phyloP scores from a whole-genome alignment of 768 basidiomycete species.

The Auriscalpium microsporum region DNA sequence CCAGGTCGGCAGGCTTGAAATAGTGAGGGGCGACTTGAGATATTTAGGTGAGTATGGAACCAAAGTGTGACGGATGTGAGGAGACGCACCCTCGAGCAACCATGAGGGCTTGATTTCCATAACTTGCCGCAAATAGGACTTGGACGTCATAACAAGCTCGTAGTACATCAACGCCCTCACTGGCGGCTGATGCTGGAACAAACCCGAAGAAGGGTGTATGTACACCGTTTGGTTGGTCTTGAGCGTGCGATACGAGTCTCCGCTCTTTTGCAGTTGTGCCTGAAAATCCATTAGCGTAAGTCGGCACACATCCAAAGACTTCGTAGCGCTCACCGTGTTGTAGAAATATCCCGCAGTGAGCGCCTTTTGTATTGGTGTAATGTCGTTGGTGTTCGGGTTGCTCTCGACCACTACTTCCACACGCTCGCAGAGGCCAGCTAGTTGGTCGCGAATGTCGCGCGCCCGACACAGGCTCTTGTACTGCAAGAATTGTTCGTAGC shows the following conservation, averaged over 20 bases:
- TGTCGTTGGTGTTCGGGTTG: conserved; percentile 90
- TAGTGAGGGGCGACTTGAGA: conserved; percentile 86
- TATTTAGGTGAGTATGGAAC: conserved; percentile 6
- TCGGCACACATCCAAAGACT: background rate
- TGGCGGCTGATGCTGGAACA: conserved; percentile 95
- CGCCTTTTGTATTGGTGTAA: conserved; percentile 90
- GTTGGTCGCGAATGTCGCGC: conserved; percentile 92
- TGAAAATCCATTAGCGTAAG: conserved; percentile 21
- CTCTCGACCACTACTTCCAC: conserved; percentile 86
- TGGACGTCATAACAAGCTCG: conserved; percentile 94
- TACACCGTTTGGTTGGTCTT: conserved; percentile 96
- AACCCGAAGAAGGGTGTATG: conserved; percentile 90
- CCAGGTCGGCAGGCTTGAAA: conserved; percentile 80
- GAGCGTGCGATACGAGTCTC: conserved; percentile 93
- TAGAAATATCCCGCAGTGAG: conserved; percentile 94
- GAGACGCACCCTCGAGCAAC: conserved; percentile 73
- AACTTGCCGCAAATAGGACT: conserved; percentile 95
- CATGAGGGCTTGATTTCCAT: conserved; percentile 98
- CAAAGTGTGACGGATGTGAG: background rate
- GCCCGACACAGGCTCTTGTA: conserved; percentile 92
- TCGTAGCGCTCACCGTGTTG: conserved; percentile 51
- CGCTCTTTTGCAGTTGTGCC: conserved; percentile 91
- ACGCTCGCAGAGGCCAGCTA: conserved; percentile 91
- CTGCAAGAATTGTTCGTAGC: conserved; percentile 92
- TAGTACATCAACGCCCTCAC: conserved; percentile 88